Evolutionary conservation across 2,329 filamentous ascomycete genomes (phyloP), one percentile per base, ranked within the genome.

Genomic region (Sporothrix variecibatus): DNA sequence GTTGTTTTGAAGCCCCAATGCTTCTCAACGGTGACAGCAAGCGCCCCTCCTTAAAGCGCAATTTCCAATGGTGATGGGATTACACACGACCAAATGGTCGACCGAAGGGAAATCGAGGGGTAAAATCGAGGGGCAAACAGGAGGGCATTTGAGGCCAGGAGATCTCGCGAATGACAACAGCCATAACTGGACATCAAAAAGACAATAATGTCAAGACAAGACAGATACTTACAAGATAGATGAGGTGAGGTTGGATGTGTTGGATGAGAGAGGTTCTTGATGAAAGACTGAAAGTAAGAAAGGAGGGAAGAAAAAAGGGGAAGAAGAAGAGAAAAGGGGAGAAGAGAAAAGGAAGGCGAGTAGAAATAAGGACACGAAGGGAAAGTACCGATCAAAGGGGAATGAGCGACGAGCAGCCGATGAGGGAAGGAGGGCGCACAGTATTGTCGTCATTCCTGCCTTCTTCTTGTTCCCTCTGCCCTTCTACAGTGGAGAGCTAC

Each of bases 381-480:
- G 23, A 53, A 69, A 69, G 67, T 53, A 53, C 67, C 46, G 67
- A 15, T 28, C 20, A 49, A 49, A 49, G 15, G 34, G 67, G 67
- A 51, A 69, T 69, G 67, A 53, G 46, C 65, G 62, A 67, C 67
- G 20, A 15, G 1, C 15, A 49, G 17, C 17, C 15, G 43, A n/a
- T 6, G 15, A 34, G 17, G 23, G 31, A 53, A 34, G 49, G 53
- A 62, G 46, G 51, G 28, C 26, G 56, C 38, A 28, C 38, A 49
- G 12, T 40, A 38, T 12, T 71, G 68, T 71, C 68, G 68, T 58
- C 68, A 71, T 71, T 71, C 68, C 51, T 71, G 28, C 28, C 49
- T 53, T 62, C 23, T 9, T 9, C 53, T 11, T 28, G 53, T 62
- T 40, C 62, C 38, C n/a, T 28, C 38, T 58, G 34, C 68, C 28